Percentiles rank a stretch among this genome's conserved stretches.
Conservation (phyloP, 306 rosid genomes). For the Acacia crassicarpa region DNA sequence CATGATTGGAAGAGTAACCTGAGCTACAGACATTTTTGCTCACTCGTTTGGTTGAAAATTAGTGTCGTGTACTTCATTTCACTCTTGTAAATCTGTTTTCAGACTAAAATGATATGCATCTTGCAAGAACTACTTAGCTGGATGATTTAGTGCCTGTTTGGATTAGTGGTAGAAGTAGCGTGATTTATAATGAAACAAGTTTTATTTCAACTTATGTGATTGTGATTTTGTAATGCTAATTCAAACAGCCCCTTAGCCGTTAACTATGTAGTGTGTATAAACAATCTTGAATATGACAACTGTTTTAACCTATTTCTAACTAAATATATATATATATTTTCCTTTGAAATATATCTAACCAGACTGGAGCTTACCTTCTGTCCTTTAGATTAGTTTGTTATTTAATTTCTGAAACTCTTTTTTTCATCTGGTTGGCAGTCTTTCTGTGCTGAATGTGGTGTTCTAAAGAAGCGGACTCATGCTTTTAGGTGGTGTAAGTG, state of each 20-base stretch:
- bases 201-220: too few species aligned
- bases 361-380: neutral
- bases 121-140: neutral
- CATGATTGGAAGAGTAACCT: conserved; percentile 8
- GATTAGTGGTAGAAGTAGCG: too few species aligned
- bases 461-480: neutral
- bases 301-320: neutral
- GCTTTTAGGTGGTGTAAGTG: conserved; percentile 8
- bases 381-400: neutral
- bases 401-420: neutral
- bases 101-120: neutral
- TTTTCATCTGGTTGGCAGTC: neutral
- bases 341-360: neutral
- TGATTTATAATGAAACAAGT: too few species aligned
- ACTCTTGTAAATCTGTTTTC: conserved; percentile 9
- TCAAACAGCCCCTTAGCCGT: neutral
- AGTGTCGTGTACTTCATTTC: conserved; percentile 9
- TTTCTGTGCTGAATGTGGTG: conserved; percentile 5
- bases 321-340: conserved; percentile 2
- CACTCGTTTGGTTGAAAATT: neutral
- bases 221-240: too few species aligned
- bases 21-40: neutral
- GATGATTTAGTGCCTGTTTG: neutral
- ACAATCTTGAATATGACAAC: neutral
- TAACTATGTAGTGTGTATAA: conserved; percentile 1